Percentiles rank a stretch among this genome's conserved stretches.
phyloP scores from a whole-genome alignment of 2,329 filamentous ascomycete species.

The Westerdykella aurantiaca region DNA sequence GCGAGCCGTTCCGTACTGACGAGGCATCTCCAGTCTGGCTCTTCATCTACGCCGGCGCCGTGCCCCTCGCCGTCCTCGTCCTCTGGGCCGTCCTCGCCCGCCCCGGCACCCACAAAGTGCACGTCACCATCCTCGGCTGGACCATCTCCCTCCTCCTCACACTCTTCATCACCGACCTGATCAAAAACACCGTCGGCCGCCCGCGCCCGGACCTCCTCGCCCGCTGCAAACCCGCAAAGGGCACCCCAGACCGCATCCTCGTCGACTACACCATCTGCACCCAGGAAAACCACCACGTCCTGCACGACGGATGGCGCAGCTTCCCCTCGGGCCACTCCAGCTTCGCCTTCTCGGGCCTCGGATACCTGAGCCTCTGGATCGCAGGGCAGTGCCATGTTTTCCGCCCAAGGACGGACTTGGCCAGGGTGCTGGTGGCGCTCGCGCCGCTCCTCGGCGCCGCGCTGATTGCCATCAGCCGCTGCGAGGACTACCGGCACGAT shows the following conservation, averaged over 20 bases:
- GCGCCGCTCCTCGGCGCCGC: constrained; percentile 52
- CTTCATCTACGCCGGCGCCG: constrained; percentile 68
- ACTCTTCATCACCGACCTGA: constrained; percentile 72
- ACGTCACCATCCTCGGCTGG: constrained; percentile 78
- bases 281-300: constrained; percentile 58
- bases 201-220: constrained; percentile 82
- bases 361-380: constrained; percentile 66
- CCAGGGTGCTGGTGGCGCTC: constrained; percentile 50
- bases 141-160: constrained; percentile 67
- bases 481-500: constrained; percentile 60
- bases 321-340: constrained; percentile 78
- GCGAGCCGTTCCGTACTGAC: constrained; percentile 5
- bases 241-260: constrained; percentile 51
- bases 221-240: constrained; percentile 68
- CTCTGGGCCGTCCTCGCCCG: constrained; percentile 58
- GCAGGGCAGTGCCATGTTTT: constrained; percentile 60
- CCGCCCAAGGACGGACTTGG: constrained; percentile 53
- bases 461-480: constrained; percentile 56
- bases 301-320: constrained; percentile 79
- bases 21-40: constrained; percentile 54
- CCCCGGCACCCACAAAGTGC: constrained; percentile 69
- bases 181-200: constrained; percentile 83
- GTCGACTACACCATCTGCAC: constrained; percentile 67
- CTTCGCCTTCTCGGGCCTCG: constrained; percentile 72
- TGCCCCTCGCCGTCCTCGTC: constrained; percentile 64